Base-by-base conservation (phyloP, 192 early-diverging fungal genomes). In the Neocallimastix lanati region DNA sequence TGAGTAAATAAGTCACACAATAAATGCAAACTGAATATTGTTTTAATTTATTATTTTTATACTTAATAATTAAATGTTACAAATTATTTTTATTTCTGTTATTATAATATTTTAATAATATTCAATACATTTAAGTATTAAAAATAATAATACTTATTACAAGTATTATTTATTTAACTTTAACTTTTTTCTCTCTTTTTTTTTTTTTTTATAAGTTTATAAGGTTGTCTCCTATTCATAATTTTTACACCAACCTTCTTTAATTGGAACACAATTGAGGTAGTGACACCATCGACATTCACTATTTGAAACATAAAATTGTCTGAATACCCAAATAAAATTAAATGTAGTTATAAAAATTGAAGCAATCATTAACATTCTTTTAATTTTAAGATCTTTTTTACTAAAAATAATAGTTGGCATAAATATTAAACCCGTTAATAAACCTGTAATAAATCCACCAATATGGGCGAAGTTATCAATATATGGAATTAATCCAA, bases 381-480 rank as follows among this genome's bases (percentile, higher is more conserved):
- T 50, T 21, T 50, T 50, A 21, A 50, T 50, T 50, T 21, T 50
- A 50, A 50, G 40, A 50, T 50, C 40, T 50, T 35, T 83, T 83
- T 25, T 84, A 85, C 79, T 81, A 90, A 87, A 86, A 80, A 50
- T 50, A 14, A 91, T 85, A 15, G 87, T 90, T 0, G 93, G 92
- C 88, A 93, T 88, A 77, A 94, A 91, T 35, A 94, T 82, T 11
- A 92, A 82, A 18, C 92, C 91, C 13, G 91, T 83, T 28, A 93
- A 76, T 37, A 93, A 81, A 0, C 92, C 93, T 76, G 83, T 83
- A 36, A 91, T 81, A 81, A 92, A 93, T 6, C 93, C 92, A 40
- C 93, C 94, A 76, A 94, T 86, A 86, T 96, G 94, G 21, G 94
- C 93, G 83, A 93, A 93, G 83, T 96, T 96, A 83, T 96, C 94